A percentile compares a stretch with the other conserved stretches of the same genome.
phyloP scores from a whole-genome alignment of 345 rosid genomes.

The Eucalyptus erythrocorys region DNA sequence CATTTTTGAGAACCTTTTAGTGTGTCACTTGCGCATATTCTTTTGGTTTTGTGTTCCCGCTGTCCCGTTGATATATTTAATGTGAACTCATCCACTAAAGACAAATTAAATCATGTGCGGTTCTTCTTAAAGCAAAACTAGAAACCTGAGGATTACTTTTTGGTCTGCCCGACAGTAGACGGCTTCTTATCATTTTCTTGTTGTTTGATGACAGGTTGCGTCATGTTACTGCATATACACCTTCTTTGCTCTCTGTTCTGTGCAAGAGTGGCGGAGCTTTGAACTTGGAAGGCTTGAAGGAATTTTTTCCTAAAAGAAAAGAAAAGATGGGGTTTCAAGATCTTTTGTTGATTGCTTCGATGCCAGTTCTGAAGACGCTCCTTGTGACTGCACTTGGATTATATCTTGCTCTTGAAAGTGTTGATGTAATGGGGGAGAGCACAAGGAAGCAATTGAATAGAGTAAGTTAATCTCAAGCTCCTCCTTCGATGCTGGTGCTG shows the following conservation, averaged over 20 bases:
- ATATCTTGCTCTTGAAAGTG: slow-evolving; percentile 14
- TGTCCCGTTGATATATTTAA: not conserved
- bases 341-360: slow-evolving; percentile 12
- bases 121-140: not conserved
- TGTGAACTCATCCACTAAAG: not conserved
- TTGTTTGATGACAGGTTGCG: not conserved
- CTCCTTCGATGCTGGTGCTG: not conserved
- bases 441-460: slow-evolving; percentile 17
- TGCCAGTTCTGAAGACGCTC: slow-evolving; percentile 25
- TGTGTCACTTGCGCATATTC: not conserved
- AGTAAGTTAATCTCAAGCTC: not conserved
- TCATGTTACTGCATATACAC: not conserved
- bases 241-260: not conserved
- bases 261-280: not conserved
- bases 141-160: not conserved
- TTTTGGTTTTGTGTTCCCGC: not conserved
- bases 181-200: not conserved
- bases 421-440: slow-evolving; percentile 16
- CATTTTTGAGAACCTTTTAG: not conserved
- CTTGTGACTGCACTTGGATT: slow-evolving; percentile 24
- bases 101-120: not conserved
- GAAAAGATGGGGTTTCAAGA: slow-evolving; percentile 14
- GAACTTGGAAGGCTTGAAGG: not conserved
- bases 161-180: not conserved
- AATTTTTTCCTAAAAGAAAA: not conserved